Base-by-base conservation (phyloP, 2,329 filamentous ascomycete species). In the Beauveria bassiana region DNA sequence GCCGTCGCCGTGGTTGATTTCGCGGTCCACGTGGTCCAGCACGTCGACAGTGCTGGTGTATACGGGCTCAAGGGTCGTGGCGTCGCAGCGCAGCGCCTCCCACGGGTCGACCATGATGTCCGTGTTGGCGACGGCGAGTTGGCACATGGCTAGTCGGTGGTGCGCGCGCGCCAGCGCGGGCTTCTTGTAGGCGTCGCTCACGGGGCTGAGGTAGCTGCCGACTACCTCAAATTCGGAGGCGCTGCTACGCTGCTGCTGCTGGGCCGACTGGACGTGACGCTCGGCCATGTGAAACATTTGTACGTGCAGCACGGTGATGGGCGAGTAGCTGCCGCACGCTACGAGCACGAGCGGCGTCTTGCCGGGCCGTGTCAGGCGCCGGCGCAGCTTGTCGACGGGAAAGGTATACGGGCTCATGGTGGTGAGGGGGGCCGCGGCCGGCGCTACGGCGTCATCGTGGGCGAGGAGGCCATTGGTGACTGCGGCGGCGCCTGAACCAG, bases 11-110 rank as follows among this genome's bases (percentile, higher is more conserved):
- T 82, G 81, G 71, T 96, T 96, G 70, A 96, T 88, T 74, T 96
- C 90, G 69, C 92, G 75, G 65, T 93, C 86, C 67, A 96, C 92
- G 74, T 96, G 91, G 70, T 93, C 89, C 56, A 96, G 79, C 45
- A 96, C 91, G 68, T 89, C 84, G 34, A 91, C 91, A 1, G 92
- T 96, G 16, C 90, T 90, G 62, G 90, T 86, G 71, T 96, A 96
- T 64, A 89, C 84, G 64, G 87, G 86, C 73, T 93, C 87, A 62
- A 89, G 62, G 10, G 60, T 57, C 12, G 43, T 31, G 3, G 56
- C 59, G 54, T 67, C 66, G 38, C 61, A 62, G 46, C 64, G 66
- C 40, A 64, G 45, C 43, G 90, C 88, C 79, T 96, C 91, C 86
- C 88, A 93, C 0, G 88, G 85, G 72, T 95, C 90, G 50, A 93